Evolutionary conservation across 768 basidiomycete genomes (phyloP), one percentile per base, ranked within the genome.

Genomic region (Pleurotus cornucopiae): DNA sequence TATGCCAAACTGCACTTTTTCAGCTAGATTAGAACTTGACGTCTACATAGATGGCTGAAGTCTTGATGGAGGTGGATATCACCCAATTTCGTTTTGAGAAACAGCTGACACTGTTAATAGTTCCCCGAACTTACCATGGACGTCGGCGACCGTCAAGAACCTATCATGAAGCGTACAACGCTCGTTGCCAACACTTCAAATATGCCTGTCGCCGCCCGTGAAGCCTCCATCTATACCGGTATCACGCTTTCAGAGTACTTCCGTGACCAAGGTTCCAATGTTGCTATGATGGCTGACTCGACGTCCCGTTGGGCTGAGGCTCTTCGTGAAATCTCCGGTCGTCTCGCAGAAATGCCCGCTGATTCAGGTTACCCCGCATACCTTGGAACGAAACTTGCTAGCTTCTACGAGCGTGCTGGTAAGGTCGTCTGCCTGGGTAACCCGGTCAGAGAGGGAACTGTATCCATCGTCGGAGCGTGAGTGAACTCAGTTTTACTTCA

Each of bases 231-330:
- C 69, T 99, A 99, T 75, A 99, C 97, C 53, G 97, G 97, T 64
- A 98, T 98, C 73, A 98, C 97, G 1, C 84, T 98, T 18, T 94
- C 97, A 21, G 97, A 99, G 67, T 98, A 98, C 76, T 98, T 97
- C 89, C 91, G 97, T 73, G 97, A 99, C 71, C 97, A 98, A 71
- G 97, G 97, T 16, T 86, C 81, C 66, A 94, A 98, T 65, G 96
- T 98, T 40, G 86, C 96, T 46, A 98, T 98, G 96, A 98, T 98
- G 94, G 96, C 95, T 38, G 96, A 98, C 71, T 96, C 94, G 4
- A 98, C 96, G 0, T 96, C 94, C 18, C 94, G 97, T 63, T 99
- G 97, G 97, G 97, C 97, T 25, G 97, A 99, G 69, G 97, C 97
- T 16, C 76, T 99, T 46, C 94, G 97, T 77, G 97, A 99, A 81